Conservation (phyloP, 2,329 filamentous ascomycete genomes). For the Fusarium camptoceras region DNA sequence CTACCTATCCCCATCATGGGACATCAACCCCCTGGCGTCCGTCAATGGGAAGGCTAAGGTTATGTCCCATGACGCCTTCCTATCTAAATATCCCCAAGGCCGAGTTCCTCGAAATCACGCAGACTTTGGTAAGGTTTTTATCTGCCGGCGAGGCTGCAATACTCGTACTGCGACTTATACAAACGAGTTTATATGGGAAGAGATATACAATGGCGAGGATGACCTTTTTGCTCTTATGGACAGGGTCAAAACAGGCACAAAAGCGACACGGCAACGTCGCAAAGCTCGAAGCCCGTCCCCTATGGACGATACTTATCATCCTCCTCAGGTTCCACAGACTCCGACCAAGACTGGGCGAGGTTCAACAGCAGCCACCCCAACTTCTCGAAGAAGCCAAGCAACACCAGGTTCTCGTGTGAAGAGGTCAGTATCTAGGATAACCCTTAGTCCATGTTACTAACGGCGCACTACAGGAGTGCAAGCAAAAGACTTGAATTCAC, state of each 20-base stretch:
- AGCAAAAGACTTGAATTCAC: constrained; percentile 91
- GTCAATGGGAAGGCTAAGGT: constrained; percentile 91
- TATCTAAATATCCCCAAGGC: constrained; percentile 76
- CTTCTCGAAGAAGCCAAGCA: constrained; percentile 47
- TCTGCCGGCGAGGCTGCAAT: constrained; percentile 91
- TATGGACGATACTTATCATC: constrained; percentile 49
- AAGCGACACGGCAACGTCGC: constrained; percentile 64
- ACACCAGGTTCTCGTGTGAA: constrained; percentile 51
- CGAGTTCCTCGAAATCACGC: constrained; percentile 77
- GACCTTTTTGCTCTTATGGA: constrained; percentile 75
- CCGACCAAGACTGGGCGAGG: constrained; percentile 52
- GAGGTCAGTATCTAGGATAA: constrained; percentile 38
- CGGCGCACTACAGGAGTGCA: constrained; percentile 59
- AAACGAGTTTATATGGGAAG: constrained; percentile 91
- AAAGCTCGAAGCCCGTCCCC: constrained; percentile 50
- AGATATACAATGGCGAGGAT: constrained; percentile 75
- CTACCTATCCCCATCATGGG: constrained; percentile 89
- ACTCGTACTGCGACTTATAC: constrained; percentile 91
- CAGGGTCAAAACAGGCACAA: constrained; percentile 77
- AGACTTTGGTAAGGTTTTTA: constrained; percentile 86
- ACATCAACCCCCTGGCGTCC: constrained; percentile 85
- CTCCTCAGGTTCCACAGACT: constrained; percentile 54
- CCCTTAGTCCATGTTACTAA: constrained; percentile 3
- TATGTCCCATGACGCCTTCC: constrained; percentile 78
- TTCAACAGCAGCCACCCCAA: constrained; percentile 46